Evolutionary conservation across 1,284 basidiomycete genomes (phyloP).

Genomic region (Apiotrichum veenhuisii): DNA sequence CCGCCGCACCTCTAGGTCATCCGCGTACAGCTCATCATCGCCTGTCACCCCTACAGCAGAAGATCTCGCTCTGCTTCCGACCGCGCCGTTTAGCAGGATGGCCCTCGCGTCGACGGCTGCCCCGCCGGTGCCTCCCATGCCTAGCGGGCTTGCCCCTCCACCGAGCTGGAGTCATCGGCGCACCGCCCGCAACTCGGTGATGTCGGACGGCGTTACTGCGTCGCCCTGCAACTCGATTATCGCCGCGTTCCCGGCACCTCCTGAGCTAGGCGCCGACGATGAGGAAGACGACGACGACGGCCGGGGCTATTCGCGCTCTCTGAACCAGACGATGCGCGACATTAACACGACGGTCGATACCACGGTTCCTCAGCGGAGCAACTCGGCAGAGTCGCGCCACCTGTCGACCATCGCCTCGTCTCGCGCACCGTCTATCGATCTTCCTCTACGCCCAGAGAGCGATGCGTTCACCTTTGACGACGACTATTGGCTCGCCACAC

Average conservation of each 20-base stretch:
- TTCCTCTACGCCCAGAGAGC: background rate
- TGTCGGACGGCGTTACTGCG: background rate
- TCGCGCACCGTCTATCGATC: background rate
- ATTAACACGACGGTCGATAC: background rate
- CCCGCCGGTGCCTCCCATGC: background rate
- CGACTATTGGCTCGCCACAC: background rate
- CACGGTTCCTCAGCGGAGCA: background rate
- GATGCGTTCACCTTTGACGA: constrained; percentile 1
- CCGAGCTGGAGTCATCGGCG: background rate
- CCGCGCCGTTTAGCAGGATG: background rate
- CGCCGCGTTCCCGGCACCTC: background rate
- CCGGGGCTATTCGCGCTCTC: background rate
- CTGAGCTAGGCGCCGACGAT: background rate
- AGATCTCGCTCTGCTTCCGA: background rate
- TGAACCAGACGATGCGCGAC: background rate
- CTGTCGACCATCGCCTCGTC: background rate
- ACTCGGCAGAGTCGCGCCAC: background rate
- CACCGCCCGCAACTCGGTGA: background rate
- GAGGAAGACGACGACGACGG: background rate
- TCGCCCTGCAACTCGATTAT: background rate
- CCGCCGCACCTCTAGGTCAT: background rate
- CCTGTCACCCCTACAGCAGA: background rate
- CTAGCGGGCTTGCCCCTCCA: background rate
- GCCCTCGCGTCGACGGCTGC: background rate
- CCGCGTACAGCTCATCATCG: background rate